Conservation (phyloP, 2,329 filamentous ascomycete species). For the Geosmithia putterillii region DNA sequence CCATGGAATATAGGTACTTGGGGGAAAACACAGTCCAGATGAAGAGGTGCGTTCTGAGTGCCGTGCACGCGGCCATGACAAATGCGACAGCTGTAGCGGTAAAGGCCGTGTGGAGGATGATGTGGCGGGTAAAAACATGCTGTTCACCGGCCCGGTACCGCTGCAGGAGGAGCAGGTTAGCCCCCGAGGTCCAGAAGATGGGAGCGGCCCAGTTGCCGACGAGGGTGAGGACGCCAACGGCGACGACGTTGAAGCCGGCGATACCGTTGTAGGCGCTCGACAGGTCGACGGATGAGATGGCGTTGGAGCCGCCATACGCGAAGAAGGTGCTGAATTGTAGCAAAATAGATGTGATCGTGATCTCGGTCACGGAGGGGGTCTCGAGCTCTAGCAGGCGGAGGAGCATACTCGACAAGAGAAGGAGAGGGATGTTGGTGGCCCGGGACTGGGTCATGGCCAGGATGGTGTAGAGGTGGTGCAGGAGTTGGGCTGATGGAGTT, state of each 20-base stretch:
- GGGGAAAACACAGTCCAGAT: slow-evolving; percentile 99
- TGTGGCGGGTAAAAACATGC: slow-evolving; percentile 34
- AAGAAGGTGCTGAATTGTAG: slow-evolving; percentile 81
- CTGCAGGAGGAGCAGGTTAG: slow-evolving; percentile 44
- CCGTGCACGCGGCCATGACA: slow-evolving; percentile 82
- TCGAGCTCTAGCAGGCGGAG: slow-evolving; percentile 35
- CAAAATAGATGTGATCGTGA: slow-evolving; percentile 60
- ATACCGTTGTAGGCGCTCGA: slow-evolving; percentile 94
- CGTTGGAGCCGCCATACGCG: slow-evolving; percentile 79
- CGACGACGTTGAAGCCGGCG: slow-evolving; percentile 62
- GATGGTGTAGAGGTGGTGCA: slow-evolving; percentile 63
- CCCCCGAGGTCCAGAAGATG: slow-evolving; percentile 71
- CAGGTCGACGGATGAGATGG: slow-evolving; percentile 90
- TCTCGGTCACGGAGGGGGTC: slow-evolving; percentile 39
- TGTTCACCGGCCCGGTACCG: slow-evolving; percentile 11
- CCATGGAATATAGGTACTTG: slow-evolving; percentile 87
- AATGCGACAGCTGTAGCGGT: slow-evolving; percentile 50
- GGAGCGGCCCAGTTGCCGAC: slow-evolving; percentile 84
- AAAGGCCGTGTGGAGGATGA: slow-evolving; percentile 59
- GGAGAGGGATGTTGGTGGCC: slow-evolving; percentile 73
- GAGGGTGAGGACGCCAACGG: slow-evolving; percentile 77
- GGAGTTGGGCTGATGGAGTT: slow-evolving; percentile 18
- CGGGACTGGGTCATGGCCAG: slow-evolving; percentile 81
- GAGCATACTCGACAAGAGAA: slow-evolving; percentile 59
- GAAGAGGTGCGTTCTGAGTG: slow-evolving; percentile 78